A percentile compares a stretch with the other conserved stretches of the same genome.
These are phyloP conservation scores for Fagus crenata DNA, from an alignment of 306 rosid genomes.

Conservation along the genomic window DNA sequence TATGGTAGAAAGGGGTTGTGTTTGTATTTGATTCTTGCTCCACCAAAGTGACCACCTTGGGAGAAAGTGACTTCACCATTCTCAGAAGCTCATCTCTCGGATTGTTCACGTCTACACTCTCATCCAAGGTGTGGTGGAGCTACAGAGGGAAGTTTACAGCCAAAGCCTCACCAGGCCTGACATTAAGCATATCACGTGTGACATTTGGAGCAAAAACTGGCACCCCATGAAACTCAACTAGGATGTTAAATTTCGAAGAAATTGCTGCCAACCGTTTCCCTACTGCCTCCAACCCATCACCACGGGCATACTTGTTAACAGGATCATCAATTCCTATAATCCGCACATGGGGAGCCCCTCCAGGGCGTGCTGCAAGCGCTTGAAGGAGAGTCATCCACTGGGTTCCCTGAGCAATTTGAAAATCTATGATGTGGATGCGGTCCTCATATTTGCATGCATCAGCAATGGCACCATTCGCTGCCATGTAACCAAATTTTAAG, in stretches of 20 bases:
- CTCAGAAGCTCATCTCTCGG: conserved; percentile 86
- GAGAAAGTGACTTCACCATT: conserved; percentile 74
- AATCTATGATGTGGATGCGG: conserved; percentile 83
- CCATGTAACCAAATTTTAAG: conserved; percentile 95
- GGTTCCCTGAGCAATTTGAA: conserved; percentile 87
- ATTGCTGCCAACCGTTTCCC: conserved; percentile 56
- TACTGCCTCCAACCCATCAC: conserved; percentile 65
- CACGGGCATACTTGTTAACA: conserved; percentile 71
- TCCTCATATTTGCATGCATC: conserved; percentile 87
- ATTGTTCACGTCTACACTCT: conserved; percentile 80
- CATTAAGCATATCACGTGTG: conserved; percentile 67
- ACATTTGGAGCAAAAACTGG: conserved; percentile 67
- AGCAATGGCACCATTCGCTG: conserved; percentile 96
- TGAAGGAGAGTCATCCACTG: conserved; percentile 96
- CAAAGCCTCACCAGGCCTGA: conserved; percentile 79
- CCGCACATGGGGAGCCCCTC: conserved; percentile 81
- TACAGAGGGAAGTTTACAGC: conserved; percentile 94
- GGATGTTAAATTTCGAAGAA: conserved; percentile 66
- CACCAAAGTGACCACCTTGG: conserved; percentile 77
- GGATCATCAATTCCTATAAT: conserved; percentile 94
- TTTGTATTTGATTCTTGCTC: conserved; percentile 97
- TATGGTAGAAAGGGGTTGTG: conserved; percentile 79
- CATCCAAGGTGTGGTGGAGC: conserved; percentile 95
- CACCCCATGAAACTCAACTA: conserved; percentile 78
- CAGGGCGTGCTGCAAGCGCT: conserved; percentile 91